Base-by-base conservation (phyloP, 768 basidiomycete genomes). In the Suillus plorans region DNA sequence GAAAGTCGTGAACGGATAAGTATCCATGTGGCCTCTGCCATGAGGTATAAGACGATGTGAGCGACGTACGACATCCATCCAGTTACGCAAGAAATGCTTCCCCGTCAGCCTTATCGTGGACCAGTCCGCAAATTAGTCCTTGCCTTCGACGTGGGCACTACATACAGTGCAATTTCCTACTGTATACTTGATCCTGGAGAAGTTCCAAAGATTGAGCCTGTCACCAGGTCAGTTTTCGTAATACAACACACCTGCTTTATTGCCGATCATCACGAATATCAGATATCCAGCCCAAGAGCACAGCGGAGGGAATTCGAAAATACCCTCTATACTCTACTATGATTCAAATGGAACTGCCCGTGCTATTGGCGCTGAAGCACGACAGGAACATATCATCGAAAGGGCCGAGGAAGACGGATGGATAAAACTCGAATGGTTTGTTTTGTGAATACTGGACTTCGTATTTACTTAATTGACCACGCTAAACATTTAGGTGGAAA, bases 241-340 rank as follows among this genome's bases (percentile, higher is more conserved):
- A 2, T 20, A 50, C 31, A 25, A 41, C 37, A 39, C 64, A 61
- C 44, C 25, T 59, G 41, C 6, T 20, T 39, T 1, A 2, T 42
- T 61, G 55, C 62, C 68, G 58, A 70, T 31, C 20, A 14, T 53
- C 53, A 55, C 44, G 28, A 9, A 59, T 62, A 41, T 25, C 31
- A 77, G 78, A 50, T 79, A 78, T 63, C 80, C 81, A 18, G 81
- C 80, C 0, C 81, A 82, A 64, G 80, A 82, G 56, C 75, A 78
- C 59, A 76, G 77, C 25, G 78, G 78, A 62, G 81, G 81, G 5
- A 79, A 80, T 60, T 80, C 78, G 59, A 84, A 84, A 69, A 82
- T 84, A 62, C 84, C 84, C 5, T 80, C 81, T 31, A 76, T 84
- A 60, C 65, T 84, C 14, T 85, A 80, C 68, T 85, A 85, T 63